Base-by-base conservation (phyloP, 352 stramenopile genomes). In the Pythium coloratum region DNA sequence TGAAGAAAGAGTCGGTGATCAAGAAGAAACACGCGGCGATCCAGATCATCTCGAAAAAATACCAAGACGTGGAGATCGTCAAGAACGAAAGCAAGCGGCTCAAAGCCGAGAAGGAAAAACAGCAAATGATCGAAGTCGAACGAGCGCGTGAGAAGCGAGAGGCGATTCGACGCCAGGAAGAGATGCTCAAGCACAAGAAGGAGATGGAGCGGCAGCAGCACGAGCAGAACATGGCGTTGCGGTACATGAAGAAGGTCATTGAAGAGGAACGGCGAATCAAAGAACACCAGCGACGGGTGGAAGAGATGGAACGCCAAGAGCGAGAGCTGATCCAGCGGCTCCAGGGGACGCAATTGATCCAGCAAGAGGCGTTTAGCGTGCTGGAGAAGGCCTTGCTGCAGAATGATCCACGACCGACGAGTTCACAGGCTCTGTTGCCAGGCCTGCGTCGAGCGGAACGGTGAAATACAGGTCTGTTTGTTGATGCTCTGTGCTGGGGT, bases 21-120 rank as follows among this genome's bases (percentile, higher is more conserved):
- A 87, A 88, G 64, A 92, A 92, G 68, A 85, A 85, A 33, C 81
- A 90, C 51, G 81, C 81, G 2, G 80, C 82, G 32, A 89, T 92
- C 61, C 81, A 86, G 55, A 69, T 88, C 46, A 89, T 92, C 49
- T 88, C 84, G 5, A 88, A 86, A 58, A 89, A 89, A 40, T 90
- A 85, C 58, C 81, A 92, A 60, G 84, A 92, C 59, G 84, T 92
- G 1, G 84, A 90, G 56, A 76, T 83, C 42, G 80, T 92, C n/a
- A 90, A 92, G 63, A 79, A 46, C 18, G 84, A 92, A 66, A 85
- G 80, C 32, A 80, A 82, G 30, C 75, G 81, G 7, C 73, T 92
- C 36, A 84, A 90, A 57, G 76, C 75, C 9, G 80, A 89, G 61
- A 82, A 82, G 8, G 80, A 89, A 58, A 76, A 76, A 42, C 65